Percentiles rank a stretch among this genome's conserved stretches.
phyloP scores from a whole-genome alignment of 805 yeast species.

The Sungouiella blattae region DNA sequence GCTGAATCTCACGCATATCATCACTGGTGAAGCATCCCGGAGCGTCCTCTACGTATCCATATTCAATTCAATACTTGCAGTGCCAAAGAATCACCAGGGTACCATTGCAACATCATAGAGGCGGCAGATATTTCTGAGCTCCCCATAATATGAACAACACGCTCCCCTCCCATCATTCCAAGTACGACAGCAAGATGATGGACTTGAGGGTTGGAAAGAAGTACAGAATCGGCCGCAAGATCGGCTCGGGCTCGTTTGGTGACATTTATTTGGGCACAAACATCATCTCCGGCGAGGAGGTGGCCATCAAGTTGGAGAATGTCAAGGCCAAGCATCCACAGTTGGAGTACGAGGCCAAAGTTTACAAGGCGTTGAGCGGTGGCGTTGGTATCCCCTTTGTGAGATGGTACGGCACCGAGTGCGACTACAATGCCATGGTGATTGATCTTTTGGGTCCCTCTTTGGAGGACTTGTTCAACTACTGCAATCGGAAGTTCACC shows the following conservation, averaged over 20 bases:
- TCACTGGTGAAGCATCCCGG: too few relatives aligned
- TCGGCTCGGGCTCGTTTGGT: conserved; percentile 97
- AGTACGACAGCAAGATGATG: conserved; percentile 21
- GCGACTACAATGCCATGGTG: conserved; percentile 95
- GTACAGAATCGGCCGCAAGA: conserved; percentile 89
- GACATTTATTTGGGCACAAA: conserved; percentile 93
- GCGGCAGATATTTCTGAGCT: too few relatives aligned
- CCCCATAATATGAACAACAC: conserved; percentile 13
- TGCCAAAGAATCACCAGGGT: too few relatives aligned
- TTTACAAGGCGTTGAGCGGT: conserved; percentile 89
- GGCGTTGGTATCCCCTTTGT: conserved; percentile 97
- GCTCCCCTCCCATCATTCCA: conserved; percentile 10
- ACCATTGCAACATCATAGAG: too few relatives aligned
- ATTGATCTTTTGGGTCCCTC: conserved; percentile 95
- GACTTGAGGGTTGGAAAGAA: conserved; percentile 92
- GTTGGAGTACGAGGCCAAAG: conserved; percentile 94
- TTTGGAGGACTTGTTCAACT: conserved; percentile 90
- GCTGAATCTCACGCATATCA: too few relatives aligned
- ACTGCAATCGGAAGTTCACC: conserved; percentile 90
- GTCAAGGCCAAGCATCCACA: conserved; percentile 94
- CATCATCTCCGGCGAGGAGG: conserved; percentile 94
- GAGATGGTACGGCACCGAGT: conserved; percentile 95
- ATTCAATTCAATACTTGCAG: too few relatives aligned
- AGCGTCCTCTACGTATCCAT: too few relatives aligned
- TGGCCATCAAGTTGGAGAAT: conserved; percentile 91